Conservation (phyloP, 805 yeast genomes). For the Deakozyma indianensis region DNA sequence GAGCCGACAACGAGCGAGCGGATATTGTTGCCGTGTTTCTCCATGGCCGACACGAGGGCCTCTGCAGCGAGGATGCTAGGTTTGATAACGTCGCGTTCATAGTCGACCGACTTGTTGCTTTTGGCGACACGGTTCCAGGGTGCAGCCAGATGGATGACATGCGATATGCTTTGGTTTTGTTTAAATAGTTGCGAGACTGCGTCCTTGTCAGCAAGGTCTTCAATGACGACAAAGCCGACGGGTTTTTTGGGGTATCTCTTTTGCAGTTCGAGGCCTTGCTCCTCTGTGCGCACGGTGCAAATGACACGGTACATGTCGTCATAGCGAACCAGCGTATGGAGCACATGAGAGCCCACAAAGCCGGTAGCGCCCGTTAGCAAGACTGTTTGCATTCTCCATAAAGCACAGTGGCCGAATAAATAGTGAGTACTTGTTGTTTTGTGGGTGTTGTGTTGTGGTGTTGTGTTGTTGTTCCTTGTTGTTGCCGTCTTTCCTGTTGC, state of each 20-base stretch:
- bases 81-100: conserved; percentile 34
- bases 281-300: conserved; percentile 30
- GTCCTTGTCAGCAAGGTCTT: conserved; percentile 26
- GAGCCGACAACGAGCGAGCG: conserved; percentile 39
- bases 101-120: conserved; percentile 23
- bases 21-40: conserved; percentile 26
- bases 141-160: conserved; percentile 48
- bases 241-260: conserved; percentile 17
- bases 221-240: conserved; percentile 16
- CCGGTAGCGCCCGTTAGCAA: conserved; percentile 39
- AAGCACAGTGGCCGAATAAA: too few relatives aligned
- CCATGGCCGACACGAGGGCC: conserved; percentile 36
- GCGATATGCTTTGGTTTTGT: conserved; percentile 33
- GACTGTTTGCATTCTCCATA: conserved; percentile 13
- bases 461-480: too few relatives aligned
- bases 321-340: conserved; percentile 18
- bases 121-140: conserved; percentile 30
- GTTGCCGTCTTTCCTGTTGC: too few relatives aligned
- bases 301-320: conserved; percentile 19
- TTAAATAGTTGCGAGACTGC: conserved; percentile 28
- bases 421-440: too few relatives aligned
- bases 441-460: too few relatives aligned
- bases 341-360: conserved; percentile 32
- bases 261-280: conserved; percentile 23
- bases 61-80: conserved; percentile 47